Evolutionary conservation across 176 grass and related monocot species (phyloP).

Genomic region (Zea mays): DNA sequence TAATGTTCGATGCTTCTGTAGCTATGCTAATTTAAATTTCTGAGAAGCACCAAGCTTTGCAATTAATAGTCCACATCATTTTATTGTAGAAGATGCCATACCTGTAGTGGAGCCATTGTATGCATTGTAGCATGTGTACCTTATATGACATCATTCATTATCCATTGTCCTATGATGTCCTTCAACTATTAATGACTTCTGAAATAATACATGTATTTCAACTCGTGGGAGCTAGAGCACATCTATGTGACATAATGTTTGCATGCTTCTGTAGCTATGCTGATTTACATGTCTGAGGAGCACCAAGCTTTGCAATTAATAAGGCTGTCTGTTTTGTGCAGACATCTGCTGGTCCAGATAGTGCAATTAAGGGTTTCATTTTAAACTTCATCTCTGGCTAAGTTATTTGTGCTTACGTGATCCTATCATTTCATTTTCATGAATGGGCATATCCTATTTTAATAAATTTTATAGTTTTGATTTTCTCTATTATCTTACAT

Average conservation of each 20-base stretch:
- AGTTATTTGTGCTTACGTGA: neutral
- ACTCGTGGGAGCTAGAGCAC: neutral
- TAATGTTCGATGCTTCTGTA: neutral
- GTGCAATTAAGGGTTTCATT: neutral
- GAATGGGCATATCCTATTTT: neutral
- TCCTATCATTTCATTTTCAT: neutral
- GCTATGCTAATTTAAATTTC: constrained; percentile 14
- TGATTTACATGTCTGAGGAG: constrained; percentile 6
- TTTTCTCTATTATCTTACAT: neutral
- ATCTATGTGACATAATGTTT: constrained; percentile 12
- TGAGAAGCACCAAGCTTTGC: neutral
- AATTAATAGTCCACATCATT: neutral
- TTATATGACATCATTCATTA: neutral
- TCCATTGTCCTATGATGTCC: neutral
- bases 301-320: neutral
- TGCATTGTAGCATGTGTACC: neutral
- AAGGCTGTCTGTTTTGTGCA: neutral
- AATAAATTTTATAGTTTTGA: neutral
- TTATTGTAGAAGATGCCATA: neutral
- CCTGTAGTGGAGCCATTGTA: neutral
- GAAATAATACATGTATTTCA: neutral
- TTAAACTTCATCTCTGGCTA: neutral
- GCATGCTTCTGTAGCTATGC: constrained; percentile 2
- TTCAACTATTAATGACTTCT: neutral
- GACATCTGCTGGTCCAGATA: neutral